These are phyloP conservation scores for Metschnikowia cubensis DNA, from an alignment of 805 yeast species.

Conservation along the genomic window DNA sequence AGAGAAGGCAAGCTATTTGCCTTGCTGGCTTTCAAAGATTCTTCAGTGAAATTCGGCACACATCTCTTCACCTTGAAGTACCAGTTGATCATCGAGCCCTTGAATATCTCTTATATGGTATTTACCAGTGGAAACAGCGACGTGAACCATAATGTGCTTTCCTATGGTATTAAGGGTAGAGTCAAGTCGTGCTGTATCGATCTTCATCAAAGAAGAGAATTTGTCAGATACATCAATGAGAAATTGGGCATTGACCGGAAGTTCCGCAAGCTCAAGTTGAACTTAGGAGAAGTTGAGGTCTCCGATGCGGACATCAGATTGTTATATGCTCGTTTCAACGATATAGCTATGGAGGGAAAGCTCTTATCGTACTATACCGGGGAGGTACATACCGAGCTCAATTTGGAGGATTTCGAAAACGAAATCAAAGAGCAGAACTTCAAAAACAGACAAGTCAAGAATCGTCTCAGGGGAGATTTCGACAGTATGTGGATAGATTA, in stretches of 20 bases:
- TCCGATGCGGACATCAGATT: conserved; percentile 65
- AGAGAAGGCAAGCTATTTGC: conserved; percentile 33
- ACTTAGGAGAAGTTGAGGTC: conserved; percentile 67
- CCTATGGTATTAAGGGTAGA: conserved; percentile 39
- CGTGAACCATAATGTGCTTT: conserved; percentile 25
- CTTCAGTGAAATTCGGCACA: conserved; percentile 34
- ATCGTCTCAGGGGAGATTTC: conserved; percentile 18
- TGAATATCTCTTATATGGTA: conserved; percentile 35
- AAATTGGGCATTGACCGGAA: conserved; percentile 33
- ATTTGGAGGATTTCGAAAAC: conserved; percentile 11
- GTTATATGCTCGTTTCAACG: conserved; percentile 60
- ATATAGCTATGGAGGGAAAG: conserved; percentile 38
- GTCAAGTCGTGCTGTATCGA: conserved; percentile 33
- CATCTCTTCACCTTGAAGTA: conserved; percentile 41
- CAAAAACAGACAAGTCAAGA: background rate
- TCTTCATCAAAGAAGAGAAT: conserved; percentile 37
- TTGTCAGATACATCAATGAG: conserved; percentile 35
- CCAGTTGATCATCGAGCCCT: conserved; percentile 37
- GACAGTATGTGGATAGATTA: conserved; percentile 63
- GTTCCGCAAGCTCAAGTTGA: conserved; percentile 53
- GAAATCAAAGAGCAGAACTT: conserved; percentile 5
- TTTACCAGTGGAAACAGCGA: conserved; percentile 25
- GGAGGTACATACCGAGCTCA: conserved; percentile 7
- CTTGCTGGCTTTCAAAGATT: conserved; percentile 14
- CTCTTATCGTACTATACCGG: conserved; percentile 16